phyloP scores from a whole-genome alignment of 2,329 filamentous ascomycete genomes.

The Lasiodiplodia hormozganensis region DNA sequence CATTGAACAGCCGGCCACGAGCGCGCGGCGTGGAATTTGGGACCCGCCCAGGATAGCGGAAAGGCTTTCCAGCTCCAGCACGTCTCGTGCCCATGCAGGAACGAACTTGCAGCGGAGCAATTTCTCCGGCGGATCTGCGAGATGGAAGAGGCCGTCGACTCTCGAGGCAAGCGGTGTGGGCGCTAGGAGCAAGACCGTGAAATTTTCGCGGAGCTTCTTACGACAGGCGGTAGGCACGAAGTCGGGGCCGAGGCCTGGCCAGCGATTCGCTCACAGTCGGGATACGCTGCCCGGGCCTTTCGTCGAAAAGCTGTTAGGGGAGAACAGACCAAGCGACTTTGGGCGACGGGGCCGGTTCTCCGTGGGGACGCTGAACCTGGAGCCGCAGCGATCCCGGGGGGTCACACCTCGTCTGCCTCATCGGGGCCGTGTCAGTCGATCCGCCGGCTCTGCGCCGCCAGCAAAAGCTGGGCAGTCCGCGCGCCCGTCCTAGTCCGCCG shows the following conservation, averaged over 20 bases:
- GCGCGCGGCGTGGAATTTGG: constrained; percentile 5
- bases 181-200: constrained; percentile 18
- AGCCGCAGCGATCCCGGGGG: constrained; percentile 27
- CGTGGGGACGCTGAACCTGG: constrained; percentile 27
- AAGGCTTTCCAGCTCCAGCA: neutral
- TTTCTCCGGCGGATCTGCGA: constrained; percentile 28
- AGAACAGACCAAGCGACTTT: constrained; percentile 13
- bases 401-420: constrained; percentile 23
- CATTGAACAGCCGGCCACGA: constrained; percentile 11
- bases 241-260: constrained; percentile 20
- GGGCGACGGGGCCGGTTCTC: constrained; percentile 28
- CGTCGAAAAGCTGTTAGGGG: constrained; percentile 22
- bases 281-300: constrained; percentile 17
- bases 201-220: constrained; percentile 17
- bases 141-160: neutral
- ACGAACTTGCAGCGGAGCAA: constrained; percentile 23
- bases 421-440: constrained; percentile 23
- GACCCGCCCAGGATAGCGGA: constrained; percentile 3
- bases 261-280: constrained; percentile 8
- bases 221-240: constrained; percentile 5
- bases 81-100: constrained; percentile 29
- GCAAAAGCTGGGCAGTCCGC: constrained; percentile 18
- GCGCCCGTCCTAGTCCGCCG: constrained; percentile 13
- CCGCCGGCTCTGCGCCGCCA: constrained; percentile 13
- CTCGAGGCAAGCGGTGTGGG: neutral